Conservation (phyloP, 495 filamentous ascomycete genomes). For the Penicillium paxilli region DNA sequence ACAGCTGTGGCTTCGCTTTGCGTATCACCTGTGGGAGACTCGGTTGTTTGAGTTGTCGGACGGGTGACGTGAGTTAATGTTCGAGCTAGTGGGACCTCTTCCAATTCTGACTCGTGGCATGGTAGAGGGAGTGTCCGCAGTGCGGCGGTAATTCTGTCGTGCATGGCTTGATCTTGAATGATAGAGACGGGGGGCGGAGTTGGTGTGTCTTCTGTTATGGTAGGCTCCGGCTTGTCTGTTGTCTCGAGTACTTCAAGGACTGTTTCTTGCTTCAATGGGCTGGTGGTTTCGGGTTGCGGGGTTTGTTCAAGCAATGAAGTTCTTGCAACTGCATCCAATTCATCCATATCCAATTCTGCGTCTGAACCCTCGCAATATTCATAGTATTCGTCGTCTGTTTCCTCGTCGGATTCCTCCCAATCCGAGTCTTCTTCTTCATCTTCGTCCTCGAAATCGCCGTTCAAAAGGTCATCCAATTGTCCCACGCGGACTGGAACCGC, state of each 20-base stretch:
- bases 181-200: constrained; percentile 3
- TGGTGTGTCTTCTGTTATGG: not conserved
- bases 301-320: not conserved
- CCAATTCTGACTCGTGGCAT: constrained; percentile 1
- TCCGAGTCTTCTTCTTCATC: constrained; percentile 11
- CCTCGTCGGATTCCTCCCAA: constrained; percentile 11
- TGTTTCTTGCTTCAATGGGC: no score
- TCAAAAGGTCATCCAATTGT: not conserved
- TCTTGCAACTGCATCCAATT: not conserved
- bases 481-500: not conserved
- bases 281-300: not conserved
- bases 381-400: constrained; percentile 18
- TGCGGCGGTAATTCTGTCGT: constrained; percentile 12
- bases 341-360: constrained; percentile 4
- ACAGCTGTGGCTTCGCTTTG: constrained; percentile 12
- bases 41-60: not conserved
- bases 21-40: constrained; percentile 5
- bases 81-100: not conserved
- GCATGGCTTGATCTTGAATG: constrained; percentile 12
- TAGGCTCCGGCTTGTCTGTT: not conserved
- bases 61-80: not conserved
- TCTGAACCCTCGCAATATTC: constrained; percentile 14
- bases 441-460: constrained; percentile 8
- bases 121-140: not conserved
- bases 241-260: not conserved